Percentiles rank a stretch among this genome's conserved stretches.
Evolutionary conservation across 1,284 basidiomycete genomes (phyloP).

Genomic region (Anthracocystis panici-leucophaei): DNA sequence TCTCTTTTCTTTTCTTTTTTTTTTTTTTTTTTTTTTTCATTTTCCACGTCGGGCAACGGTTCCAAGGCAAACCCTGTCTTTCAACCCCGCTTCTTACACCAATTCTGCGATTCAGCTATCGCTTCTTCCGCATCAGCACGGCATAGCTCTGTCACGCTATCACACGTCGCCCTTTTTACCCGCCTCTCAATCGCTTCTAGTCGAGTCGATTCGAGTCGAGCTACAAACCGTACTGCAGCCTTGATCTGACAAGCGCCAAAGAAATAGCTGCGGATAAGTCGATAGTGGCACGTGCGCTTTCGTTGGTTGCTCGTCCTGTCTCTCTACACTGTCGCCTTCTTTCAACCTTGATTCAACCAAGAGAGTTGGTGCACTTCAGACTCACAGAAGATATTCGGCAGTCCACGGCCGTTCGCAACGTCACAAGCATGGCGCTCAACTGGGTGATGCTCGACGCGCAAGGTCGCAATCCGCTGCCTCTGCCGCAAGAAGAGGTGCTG

Average conservation of each 20-base stretch:
- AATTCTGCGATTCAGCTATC: too few relatives aligned
- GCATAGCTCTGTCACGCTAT: too few relatives aligned
- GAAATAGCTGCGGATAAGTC: background rate
- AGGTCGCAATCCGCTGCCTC: conserved; percentile 50
- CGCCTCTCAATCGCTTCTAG: too few relatives aligned
- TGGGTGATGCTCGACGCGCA: conserved; percentile 59
- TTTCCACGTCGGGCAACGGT: too few relatives aligned
- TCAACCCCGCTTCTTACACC: too few relatives aligned
- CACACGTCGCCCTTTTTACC: too few relatives aligned
- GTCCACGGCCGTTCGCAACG: background rate
- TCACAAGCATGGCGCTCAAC: conserved; percentile 55
- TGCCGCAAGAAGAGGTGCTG: conserved; percentile 53
- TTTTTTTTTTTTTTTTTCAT: too few relatives aligned
- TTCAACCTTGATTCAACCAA: background rate
- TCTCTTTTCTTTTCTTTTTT: too few relatives aligned
- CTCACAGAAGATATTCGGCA: background rate
- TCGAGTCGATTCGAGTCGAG: too few relatives aligned
- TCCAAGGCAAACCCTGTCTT: too few relatives aligned
- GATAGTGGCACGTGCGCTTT: background rate
- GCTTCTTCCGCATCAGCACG: too few relatives aligned
- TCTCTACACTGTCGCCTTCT: background rate
- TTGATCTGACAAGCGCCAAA: background rate
- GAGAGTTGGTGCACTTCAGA: background rate
- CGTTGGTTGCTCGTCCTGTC: background rate
- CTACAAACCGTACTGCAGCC: too few relatives aligned